Conservation (phyloP, 208 protist genomes). For the Trypanosoma avium region DNA sequence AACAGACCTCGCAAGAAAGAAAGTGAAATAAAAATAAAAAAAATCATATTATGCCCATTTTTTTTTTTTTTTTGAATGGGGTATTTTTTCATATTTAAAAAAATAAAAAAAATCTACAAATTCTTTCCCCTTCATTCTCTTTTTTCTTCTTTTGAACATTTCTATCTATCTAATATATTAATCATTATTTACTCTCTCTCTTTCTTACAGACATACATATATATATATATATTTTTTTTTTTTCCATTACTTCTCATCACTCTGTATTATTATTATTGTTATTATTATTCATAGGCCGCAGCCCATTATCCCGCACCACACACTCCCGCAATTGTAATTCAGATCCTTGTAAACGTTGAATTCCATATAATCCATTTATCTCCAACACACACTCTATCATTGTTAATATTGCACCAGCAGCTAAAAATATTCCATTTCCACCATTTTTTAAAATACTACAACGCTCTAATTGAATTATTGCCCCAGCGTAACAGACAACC, state of each 20-base stretch:
- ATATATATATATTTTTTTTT: neutral
- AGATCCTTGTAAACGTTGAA: constrained; percentile 57
- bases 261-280: neutral
- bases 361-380: constrained; percentile 64
- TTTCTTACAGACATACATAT: neutral
- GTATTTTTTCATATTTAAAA: too few relatives aligned
- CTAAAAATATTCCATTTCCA: constrained; percentile 59
- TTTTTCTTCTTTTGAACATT: neutral
- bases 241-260: neutral
- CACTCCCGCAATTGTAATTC: constrained; percentile 42
- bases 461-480: constrained; percentile 34
- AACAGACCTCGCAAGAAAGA: neutral
- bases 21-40: neutral
- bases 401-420: constrained; percentile 26
- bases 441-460: constrained; percentile 49
- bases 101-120: neutral
- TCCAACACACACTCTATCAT: constrained; percentile 54
- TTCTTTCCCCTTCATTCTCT: neutral
- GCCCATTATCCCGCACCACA: constrained; percentile 56
- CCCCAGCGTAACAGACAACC: constrained; percentile 47
- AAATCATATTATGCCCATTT: too few relatives aligned
- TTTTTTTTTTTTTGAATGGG: too few relatives aligned
- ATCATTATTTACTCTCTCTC: too few relatives aligned
- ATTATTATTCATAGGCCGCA: constrained; percentile 58
- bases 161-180: neutral